Percentiles rank a stretch among this genome's conserved stretches.
Conservation (phyloP, 352 stramenopile genomes). For the Globisporangium viniferum region DNA sequence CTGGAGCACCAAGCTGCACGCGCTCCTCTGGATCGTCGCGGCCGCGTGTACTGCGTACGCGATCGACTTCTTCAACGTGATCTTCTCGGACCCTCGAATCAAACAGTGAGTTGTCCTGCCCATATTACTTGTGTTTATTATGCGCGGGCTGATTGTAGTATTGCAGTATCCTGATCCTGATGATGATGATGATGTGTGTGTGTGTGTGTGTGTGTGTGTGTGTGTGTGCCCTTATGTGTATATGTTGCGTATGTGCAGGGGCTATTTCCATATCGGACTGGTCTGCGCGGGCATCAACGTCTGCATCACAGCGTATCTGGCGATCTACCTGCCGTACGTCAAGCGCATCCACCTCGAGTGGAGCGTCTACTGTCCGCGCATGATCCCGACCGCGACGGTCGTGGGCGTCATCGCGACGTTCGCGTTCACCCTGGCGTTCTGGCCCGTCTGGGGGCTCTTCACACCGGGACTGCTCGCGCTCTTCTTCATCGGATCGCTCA, state of each 20-base stretch:
- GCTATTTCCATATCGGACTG: constrained; percentile 78
- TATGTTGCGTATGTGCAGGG: constrained; percentile 28
- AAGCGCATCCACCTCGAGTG: constrained; percentile 80
- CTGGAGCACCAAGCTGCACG: constrained; percentile 75
- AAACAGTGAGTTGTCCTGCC: constrained; percentile 27
- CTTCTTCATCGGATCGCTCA: constrained; percentile 89
- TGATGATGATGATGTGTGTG: not conserved
- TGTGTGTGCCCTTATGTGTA: constrained; percentile 2
- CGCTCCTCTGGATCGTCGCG: constrained; percentile 65
- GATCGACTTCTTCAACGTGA: constrained; percentile 70
- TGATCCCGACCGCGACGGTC: constrained; percentile 86
- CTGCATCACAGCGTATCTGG: constrained; percentile 87
- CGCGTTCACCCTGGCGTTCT: constrained; percentile 86
- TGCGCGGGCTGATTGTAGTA: not conserved
- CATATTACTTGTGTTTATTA: too few species aligned
- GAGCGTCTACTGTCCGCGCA: constrained; percentile 91
- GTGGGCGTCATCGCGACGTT: constrained; percentile 61
- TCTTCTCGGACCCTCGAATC: constrained; percentile 58
- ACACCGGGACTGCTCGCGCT: constrained; percentile 88
- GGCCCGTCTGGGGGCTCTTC: constrained; percentile 91
- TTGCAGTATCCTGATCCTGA: not conserved
- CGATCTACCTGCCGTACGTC: constrained; percentile 85
- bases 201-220: constrained; percentile 1
- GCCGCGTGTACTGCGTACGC: constrained; percentile 52
- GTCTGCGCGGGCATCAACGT: constrained; percentile 77